phyloP scores from a whole-genome alignment of 2,329 filamentous ascomycete genomes.

The Aspergillus tamarii region DNA sequence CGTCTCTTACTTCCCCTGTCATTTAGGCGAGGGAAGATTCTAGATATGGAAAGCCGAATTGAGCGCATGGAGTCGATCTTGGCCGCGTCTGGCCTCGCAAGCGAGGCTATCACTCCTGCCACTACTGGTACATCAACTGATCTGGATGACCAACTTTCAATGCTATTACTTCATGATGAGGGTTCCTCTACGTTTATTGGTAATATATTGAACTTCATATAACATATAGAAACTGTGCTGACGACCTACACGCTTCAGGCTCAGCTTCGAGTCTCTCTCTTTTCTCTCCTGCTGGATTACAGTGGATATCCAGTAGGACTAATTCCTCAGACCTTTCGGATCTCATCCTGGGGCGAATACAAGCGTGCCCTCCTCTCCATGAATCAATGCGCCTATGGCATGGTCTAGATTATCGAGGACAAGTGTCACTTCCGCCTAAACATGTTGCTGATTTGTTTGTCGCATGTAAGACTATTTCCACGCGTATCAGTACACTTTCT shows the following conservation, averaged over 20 bases:
- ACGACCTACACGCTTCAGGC: neutral
- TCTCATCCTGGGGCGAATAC: neutral
- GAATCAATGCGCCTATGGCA: neutral
- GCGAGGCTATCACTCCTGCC: neutral
- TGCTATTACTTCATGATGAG: slow-evolving; percentile 1
- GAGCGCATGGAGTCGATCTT: slow-evolving; percentile 4
- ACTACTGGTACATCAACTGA: slow-evolving; percentile 1
- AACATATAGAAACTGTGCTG: neutral
- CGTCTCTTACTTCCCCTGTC: neutral
- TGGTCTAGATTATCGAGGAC: neutral
- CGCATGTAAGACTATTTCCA: neutral
- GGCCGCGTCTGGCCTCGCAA: neutral
- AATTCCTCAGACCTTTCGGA: neutral
- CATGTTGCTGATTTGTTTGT: neutral
- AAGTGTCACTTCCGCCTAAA: neutral
- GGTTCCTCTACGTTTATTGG: slow-evolving; percentile 4
- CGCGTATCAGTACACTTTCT: neutral
- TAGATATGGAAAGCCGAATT: slow-evolving; percentile 3
- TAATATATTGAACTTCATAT: neutral
- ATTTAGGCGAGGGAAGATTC: neutral
- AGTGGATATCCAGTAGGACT: slow-evolving; percentile 1
- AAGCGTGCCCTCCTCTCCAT: neutral
- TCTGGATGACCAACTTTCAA: neutral
- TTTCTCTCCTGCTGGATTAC: slow-evolving; percentile 1
- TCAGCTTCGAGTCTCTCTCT: neutral